Evolutionary conservation across 768 basidiomycete species (phyloP).

Genomic region (Termitomyces sp.): DNA sequence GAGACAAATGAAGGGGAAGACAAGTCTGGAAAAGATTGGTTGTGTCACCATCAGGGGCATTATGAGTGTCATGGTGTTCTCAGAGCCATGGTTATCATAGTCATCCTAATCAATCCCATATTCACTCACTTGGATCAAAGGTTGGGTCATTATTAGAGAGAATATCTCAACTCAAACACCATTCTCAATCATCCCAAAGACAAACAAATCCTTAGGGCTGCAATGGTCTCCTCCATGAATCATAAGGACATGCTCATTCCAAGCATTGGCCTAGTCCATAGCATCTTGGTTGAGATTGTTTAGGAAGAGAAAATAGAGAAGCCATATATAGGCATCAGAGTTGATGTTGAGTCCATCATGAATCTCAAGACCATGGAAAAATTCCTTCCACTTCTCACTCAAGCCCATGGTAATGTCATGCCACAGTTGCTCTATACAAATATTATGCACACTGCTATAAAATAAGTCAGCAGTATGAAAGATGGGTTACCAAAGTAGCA

Average conservation of each 20-base stretch:
- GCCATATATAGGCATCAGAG: conserved; percentile 33
- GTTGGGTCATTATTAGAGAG: not conserved
- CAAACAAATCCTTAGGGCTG: conserved; percentile 26
- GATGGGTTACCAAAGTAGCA: no score
- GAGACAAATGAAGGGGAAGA: not conserved
- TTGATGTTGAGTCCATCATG: conserved; percentile 22
- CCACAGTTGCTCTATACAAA: conserved; percentile 36
- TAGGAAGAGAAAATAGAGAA: conserved; percentile 31
- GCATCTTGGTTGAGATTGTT: not conserved
- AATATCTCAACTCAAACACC: not conserved
- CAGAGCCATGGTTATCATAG: not conserved
- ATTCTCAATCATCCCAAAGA: conserved; percentile 5
- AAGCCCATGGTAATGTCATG: conserved; percentile 30
- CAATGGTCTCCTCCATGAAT: conserved; percentile 15
- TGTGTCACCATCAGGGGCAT: not conserved
- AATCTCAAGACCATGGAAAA: conserved; percentile 31
- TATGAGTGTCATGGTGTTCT: not conserved
- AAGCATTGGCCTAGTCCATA: conserved; percentile 24
- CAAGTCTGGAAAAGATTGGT: not conserved
- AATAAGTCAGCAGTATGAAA: not conserved
- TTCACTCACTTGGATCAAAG: not conserved
- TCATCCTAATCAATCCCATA: not conserved
- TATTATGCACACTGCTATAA: conserved; percentile 36
- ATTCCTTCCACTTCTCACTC: conserved; percentile 34
- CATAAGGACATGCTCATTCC: conserved; percentile 31